phyloP scores from a whole-genome alignment of 2,329 filamentous ascomycete species.

The Cryoendolithus antarcticus region DNA sequence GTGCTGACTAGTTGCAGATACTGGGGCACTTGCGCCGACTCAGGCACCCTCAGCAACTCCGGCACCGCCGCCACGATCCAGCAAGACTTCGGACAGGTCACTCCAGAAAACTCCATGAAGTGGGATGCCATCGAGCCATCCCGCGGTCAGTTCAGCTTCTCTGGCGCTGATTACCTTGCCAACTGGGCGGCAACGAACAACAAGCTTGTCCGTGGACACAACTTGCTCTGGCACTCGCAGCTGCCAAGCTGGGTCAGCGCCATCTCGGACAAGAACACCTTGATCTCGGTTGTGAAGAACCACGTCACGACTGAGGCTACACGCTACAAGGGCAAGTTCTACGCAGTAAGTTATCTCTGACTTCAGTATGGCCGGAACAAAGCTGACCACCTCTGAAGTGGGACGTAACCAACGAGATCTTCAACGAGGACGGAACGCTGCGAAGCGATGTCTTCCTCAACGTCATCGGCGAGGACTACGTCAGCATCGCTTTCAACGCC shows the following conservation, averaged over 20 bases:
- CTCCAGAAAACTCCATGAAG: slow-evolving; percentile 57
- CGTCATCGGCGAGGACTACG: slow-evolving; percentile 58
- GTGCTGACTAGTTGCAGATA: slow-evolving; percentile 27
- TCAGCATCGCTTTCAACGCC: slow-evolving; percentile 57
- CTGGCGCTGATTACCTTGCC: slow-evolving; percentile 47
- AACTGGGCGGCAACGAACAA: slow-evolving; percentile 44
- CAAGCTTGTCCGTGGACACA: slow-evolving; percentile 53
- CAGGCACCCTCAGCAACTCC: slow-evolving; percentile 36
- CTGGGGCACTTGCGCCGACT: slow-evolving; percentile 47
- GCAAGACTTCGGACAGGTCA: slow-evolving; percentile 51
- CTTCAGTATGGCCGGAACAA: not conserved
- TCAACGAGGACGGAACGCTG: slow-evolving; percentile 50
- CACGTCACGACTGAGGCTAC: slow-evolving; percentile 48
- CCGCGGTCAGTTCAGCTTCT: slow-evolving; percentile 43
- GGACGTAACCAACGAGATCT: slow-evolving; percentile 55
- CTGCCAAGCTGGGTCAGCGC: slow-evolving; percentile 44
- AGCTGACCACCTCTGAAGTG: slow-evolving; percentile 2
- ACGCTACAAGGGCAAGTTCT: slow-evolving; percentile 53
- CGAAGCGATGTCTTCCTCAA: slow-evolving; percentile 52
- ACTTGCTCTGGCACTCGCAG: slow-evolving; percentile 49
- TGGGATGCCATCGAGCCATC: slow-evolving; percentile 46
- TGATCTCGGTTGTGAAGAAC: slow-evolving; percentile 46
- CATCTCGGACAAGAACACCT: slow-evolving; percentile 38
- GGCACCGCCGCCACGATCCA: slow-evolving; percentile 46
- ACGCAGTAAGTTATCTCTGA: slow-evolving; percentile 28